Evolutionary conservation across 257 asterid species (phyloP).

Genomic region (Cordia subcordata): DNA sequence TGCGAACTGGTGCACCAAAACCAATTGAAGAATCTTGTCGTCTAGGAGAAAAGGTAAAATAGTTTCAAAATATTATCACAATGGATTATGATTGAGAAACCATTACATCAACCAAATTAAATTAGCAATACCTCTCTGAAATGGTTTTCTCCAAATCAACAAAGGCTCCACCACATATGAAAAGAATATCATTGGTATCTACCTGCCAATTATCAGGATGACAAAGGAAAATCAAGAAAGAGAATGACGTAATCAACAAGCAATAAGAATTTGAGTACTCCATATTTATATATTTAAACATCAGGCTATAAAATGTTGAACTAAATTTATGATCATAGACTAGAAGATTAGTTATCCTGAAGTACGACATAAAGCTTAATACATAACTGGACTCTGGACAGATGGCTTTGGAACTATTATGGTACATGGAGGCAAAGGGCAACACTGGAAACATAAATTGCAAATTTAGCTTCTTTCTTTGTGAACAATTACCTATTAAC

Average conservation of each 20-base stretch:
- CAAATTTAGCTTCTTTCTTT: no score
- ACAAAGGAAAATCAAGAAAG: conserved; percentile 9
- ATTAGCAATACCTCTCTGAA: conserved; percentile 68
- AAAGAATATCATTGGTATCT: conserved; percentile 76
- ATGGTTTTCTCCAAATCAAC: conserved; percentile 84
- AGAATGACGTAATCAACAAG: neutral
- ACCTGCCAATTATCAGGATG: conserved; percentile 43
- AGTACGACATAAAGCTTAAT: no score
- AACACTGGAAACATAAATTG: no score
- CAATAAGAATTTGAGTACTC: neutral
- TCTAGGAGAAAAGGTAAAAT: conserved; percentile 25
- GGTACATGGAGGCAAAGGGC: no score
- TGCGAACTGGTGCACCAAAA: conserved; percentile 85
- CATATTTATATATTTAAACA: no score
- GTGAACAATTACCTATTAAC: no score
- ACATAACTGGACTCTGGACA: no score
- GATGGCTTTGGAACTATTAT: no score
- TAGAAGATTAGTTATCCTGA: no score
- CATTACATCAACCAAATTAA: neutral
- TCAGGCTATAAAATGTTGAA: no score
- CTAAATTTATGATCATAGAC: no score
- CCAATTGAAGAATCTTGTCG: conserved; percentile 93
- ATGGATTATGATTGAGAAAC: neutral
- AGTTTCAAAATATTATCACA: neutral
- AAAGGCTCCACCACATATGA: conserved; percentile 94